Percentiles rank a stretch among this genome's conserved stretches.
phyloP scores from a whole-genome alignment of 1,139 yeast species.

The Taphrina betulina region DNA sequence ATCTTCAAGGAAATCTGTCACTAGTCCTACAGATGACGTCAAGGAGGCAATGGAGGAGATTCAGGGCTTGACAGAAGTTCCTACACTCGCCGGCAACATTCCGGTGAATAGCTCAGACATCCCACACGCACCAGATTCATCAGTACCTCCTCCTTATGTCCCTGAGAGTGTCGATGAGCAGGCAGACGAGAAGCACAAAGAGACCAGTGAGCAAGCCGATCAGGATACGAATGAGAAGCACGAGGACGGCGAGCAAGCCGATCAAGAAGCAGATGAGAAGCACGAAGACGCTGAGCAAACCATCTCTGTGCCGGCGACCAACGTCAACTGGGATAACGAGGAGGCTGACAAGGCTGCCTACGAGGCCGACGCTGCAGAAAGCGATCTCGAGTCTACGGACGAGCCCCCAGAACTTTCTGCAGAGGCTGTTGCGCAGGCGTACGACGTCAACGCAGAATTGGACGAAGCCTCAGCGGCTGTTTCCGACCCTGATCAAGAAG shows the following conservation, averaged over 20 bases:
- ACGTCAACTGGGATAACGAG: constrained; percentile 11
- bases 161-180: too few species aligned
- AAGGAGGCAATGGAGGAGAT: not conserved
- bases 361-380: constrained; percentile 1
- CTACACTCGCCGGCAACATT: constrained; percentile 20
- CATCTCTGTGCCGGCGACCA: constrained; percentile 14
- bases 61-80: constrained; percentile 24
- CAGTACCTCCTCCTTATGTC: too few species aligned
- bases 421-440: constrained; percentile 28
- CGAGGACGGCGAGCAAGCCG: not conserved
- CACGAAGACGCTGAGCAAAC: constrained; percentile 4
- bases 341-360: constrained; percentile 9
- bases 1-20: not conserved
- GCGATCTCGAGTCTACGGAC: not conserved
- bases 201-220: not conserved
- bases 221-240: not conserved
- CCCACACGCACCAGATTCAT: constrained; percentile 3
- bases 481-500: too few species aligned
- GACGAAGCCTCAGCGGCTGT: constrained; percentile 15
- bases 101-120: not conserved
- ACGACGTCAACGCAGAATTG: constrained; percentile 6
- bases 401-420: constrained; percentile 21
- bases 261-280: not conserved
- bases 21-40: too few species aligned
- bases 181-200: not conserved